Evolutionary conservation across 495 filamentous ascomycete genomes (phyloP).

Genomic region (Xeromyces bisporus): DNA sequence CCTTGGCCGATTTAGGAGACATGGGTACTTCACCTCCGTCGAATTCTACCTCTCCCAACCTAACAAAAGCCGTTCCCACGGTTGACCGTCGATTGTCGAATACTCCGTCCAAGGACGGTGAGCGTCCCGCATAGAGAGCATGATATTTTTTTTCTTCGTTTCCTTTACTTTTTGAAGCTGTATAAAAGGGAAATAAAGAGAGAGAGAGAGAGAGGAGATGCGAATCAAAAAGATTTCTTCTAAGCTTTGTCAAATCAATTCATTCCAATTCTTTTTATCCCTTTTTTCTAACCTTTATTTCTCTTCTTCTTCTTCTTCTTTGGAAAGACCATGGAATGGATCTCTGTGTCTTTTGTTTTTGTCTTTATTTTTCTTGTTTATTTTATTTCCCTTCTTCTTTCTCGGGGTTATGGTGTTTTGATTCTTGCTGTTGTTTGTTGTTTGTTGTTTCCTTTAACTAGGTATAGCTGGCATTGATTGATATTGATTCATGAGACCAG

Average conservation of each 20-base stretch:
- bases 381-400: conserved; percentile 10
- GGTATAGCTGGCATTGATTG: not conserved
- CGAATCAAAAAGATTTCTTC: no score
- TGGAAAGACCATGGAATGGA: no score
- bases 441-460: conserved; percentile 5
- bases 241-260: no score
- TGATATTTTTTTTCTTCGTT: no score
- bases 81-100: conserved; percentile 30
- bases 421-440: conserved; percentile 7
- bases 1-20: conserved; percentile 40
- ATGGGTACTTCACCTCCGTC: conserved; percentile 42
- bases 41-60: conserved; percentile 38
- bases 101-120: conserved; percentile 31
- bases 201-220: not conserved
- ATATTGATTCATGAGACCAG: no score
- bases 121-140: conserved; percentile 30
- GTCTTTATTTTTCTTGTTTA: conserved; percentile 2
- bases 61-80: conserved; percentile 36
- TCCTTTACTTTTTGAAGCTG: no score
- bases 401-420: conserved; percentile 5
- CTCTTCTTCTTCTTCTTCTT: conserved; percentile 5
- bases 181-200: conserved; percentile 4
- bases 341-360: conserved; percentile 1
- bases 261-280: no score
- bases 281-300: conserved; percentile 1